These are phyloP conservation scores for Xylaria sp. DNA, from an alignment of 2,329 filamentous ascomycete species.

Conservation along the genomic window DNA sequence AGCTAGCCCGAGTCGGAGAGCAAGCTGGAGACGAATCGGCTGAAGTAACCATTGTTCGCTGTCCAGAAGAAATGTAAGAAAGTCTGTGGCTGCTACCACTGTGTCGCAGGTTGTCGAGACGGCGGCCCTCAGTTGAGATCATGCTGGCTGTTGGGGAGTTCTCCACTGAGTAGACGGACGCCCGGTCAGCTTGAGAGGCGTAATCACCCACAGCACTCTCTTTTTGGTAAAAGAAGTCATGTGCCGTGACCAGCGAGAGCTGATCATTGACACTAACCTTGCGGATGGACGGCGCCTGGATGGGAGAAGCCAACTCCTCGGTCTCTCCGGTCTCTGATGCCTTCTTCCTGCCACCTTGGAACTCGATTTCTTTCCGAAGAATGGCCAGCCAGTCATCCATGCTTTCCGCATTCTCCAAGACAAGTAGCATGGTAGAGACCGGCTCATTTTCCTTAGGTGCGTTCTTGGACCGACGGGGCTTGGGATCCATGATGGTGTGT, in stretches of 20 bases:
- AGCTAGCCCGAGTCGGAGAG: conserved; percentile 52
- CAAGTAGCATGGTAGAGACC: conserved; percentile 62
- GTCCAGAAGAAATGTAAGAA: conserved; percentile 56
- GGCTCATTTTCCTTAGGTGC: conserved; percentile 56
- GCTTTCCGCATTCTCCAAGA: conserved; percentile 66
- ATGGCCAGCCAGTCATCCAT: conserved; percentile 72
- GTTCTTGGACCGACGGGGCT: conserved; percentile 61
- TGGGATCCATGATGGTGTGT: conserved; percentile 43
- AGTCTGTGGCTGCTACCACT: conserved; percentile 46
- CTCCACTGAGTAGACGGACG: conserved; percentile 43
- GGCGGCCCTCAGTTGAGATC: conserved; percentile 53
- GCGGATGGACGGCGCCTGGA: conserved; percentile 40
- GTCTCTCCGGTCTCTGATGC: conserved; percentile 54
- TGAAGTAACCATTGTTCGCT: conserved; percentile 56
- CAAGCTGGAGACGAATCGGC: conserved; percentile 52
- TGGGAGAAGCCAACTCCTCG: conserved; percentile 34
- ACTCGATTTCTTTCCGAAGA: conserved; percentile 65
- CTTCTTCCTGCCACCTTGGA: conserved; percentile 60
- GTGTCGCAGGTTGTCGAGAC: conserved; percentile 53
- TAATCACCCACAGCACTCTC: conserved; percentile 23
- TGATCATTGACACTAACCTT: conserved; percentile 46
- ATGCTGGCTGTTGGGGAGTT: conserved; percentile 55
- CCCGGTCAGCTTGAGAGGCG: conserved; percentile 27
- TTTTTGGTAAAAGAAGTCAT: conserved; percentile 35
- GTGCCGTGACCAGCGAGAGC: conserved; percentile 38